phyloP scores from a whole-genome alignment of 169 alveolate species.

The Eimeria sp. region DNA sequence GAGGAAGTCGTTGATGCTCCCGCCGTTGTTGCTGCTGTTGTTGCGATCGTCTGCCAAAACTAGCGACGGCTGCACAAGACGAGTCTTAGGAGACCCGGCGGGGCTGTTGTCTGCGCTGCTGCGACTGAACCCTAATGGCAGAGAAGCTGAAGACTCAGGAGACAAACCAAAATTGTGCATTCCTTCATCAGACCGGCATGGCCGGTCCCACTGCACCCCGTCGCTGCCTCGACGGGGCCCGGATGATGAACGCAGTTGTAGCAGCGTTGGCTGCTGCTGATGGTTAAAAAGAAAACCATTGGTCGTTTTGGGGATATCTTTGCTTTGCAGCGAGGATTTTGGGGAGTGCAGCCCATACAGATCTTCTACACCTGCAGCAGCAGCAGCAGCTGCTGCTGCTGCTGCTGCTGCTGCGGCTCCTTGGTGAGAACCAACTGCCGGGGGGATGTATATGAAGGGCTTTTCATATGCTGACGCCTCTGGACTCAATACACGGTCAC shows the following conservation, averaged over 20 bases:
- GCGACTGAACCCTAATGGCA: neutral
- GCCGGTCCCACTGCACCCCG: neutral
- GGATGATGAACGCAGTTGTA: neutral
- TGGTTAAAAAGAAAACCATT: neutral
- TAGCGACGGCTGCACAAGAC: no score
- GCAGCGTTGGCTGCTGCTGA: slow-evolving; percentile 46
- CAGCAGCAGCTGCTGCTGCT: slow-evolving; percentile 36
- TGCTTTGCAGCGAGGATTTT: neutral
- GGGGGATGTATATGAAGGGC: neutral
- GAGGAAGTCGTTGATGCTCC: neutral
- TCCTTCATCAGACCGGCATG: no score
- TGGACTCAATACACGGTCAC: neutral
- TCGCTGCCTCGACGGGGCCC: neutral
- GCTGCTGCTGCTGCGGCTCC: neutral
- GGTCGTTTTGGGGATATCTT: neutral
- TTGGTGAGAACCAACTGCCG: neutral
- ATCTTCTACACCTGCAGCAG: neutral
- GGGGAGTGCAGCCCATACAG: neutral
- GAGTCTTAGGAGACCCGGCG: no score
- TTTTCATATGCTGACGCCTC: neutral
- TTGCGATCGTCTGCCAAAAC: no score
- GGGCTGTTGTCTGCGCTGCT: no score
- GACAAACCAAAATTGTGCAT: neutral
- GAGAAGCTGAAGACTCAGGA: neutral
- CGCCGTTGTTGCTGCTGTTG: neutral